A percentile compares a stretch with the other conserved stretches of the same genome.
phyloP scores from a whole-genome alignment of 495 filamentous ascomycete genomes.

The Neurospora sp. region DNA sequence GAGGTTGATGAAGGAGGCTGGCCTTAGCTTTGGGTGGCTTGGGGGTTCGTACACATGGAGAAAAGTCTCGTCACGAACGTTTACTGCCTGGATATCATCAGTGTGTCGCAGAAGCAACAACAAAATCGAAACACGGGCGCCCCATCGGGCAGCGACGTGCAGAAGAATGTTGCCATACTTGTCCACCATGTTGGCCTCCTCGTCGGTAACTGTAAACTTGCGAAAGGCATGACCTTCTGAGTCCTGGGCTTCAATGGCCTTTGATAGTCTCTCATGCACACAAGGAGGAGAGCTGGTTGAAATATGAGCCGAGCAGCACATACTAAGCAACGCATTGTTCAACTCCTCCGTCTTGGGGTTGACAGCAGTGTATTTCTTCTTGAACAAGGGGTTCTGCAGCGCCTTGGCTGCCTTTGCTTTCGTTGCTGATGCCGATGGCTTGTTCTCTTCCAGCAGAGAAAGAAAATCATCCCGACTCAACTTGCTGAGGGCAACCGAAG shows the following conservation, averaged over 20 bases:
- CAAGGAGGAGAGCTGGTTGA: slow-evolving; percentile 6
- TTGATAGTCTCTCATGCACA: slow-evolving; percentile 20
- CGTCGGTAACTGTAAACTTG: slow-evolving; percentile 19
- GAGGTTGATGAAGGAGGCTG: slow-evolving; percentile 23
- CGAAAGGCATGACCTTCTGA: slow-evolving; percentile 15
- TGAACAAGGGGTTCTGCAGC: neutral
- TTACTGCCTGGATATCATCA: slow-evolving; percentile 19
- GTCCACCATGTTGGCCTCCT: slow-evolving; percentile 22
- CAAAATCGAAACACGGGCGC: slow-evolving; percentile 21
- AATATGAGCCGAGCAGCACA: slow-evolving; percentile 18
- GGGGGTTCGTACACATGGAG: slow-evolving; percentile 25
- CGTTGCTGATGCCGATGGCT: neutral
- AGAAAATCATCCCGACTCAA: slow-evolving; percentile 24
- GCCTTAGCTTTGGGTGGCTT: slow-evolving; percentile 14
- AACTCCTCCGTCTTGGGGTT: slow-evolving; percentile 20
- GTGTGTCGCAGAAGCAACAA: slow-evolving; percentile 21
- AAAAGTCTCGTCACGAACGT: slow-evolving; percentile 25
- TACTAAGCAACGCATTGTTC: slow-evolving; percentile 18
- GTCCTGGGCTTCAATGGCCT: slow-evolving; percentile 20
- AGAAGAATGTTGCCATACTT: slow-evolving; percentile 24
- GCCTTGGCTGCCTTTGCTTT: neutral
- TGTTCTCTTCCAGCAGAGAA: slow-evolving; percentile 18
- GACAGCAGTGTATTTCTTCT: slow-evolving; percentile 13
- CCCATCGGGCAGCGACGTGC: slow-evolving; percentile 24
- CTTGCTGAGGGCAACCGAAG: slow-evolving; percentile 22